These are phyloP conservation scores for Alternaria postmessia DNA, from an alignment of 2,329 filamentous ascomycete genomes.

Conservation along the genomic window DNA sequence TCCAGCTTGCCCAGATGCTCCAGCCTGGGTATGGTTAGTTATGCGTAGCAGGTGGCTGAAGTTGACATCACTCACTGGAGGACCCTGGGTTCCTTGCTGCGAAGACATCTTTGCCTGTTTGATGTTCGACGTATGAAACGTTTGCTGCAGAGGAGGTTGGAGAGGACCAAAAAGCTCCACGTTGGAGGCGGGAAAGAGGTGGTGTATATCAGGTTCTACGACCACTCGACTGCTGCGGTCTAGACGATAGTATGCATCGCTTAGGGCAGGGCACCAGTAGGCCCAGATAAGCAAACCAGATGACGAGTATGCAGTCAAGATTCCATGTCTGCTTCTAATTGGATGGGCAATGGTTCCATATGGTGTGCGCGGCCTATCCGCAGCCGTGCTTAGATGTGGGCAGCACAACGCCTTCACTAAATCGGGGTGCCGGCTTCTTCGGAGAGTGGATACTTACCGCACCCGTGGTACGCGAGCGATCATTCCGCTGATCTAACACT, in stretches of 20 bases:
- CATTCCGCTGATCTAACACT: conserved; percentile 5
- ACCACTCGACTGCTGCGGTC: conserved; percentile 21
- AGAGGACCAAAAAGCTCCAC: conserved; percentile 18
- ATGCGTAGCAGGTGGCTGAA: not conserved
- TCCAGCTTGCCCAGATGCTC: conserved; percentile 1
- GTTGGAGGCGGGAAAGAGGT: conserved; percentile 8
- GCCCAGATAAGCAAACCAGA: conserved; percentile 28
- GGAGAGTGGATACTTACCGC: conserved; percentile 7
- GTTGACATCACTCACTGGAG: conserved; percentile 14
- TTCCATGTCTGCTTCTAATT: conserved; percentile 26
- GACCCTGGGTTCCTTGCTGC: conserved; percentile 14
- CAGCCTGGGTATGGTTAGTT: conserved; percentile 19
- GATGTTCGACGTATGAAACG: conserved; percentile 6
- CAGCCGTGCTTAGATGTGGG: conserved; percentile 18
- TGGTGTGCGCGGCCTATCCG: conserved; percentile 11
- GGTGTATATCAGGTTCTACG: conserved; percentile 34
- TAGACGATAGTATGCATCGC: conserved; percentile 26
- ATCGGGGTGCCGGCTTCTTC: conserved; percentile 24
- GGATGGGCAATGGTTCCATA: conserved; percentile 17
- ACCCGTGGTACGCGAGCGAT: conserved; percentile 9
- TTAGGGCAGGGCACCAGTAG: conserved; percentile 24
- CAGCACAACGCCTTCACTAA: conserved; percentile 16
- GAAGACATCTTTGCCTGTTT: conserved; percentile 22
- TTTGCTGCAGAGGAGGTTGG: conserved; percentile 8
- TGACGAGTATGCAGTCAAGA: conserved; percentile 31